These are phyloP conservation scores for Lasiodiplodia gonubiensis DNA, from an alignment of 2,329 filamentous ascomycete genomes.

Conservation along the genomic window DNA sequence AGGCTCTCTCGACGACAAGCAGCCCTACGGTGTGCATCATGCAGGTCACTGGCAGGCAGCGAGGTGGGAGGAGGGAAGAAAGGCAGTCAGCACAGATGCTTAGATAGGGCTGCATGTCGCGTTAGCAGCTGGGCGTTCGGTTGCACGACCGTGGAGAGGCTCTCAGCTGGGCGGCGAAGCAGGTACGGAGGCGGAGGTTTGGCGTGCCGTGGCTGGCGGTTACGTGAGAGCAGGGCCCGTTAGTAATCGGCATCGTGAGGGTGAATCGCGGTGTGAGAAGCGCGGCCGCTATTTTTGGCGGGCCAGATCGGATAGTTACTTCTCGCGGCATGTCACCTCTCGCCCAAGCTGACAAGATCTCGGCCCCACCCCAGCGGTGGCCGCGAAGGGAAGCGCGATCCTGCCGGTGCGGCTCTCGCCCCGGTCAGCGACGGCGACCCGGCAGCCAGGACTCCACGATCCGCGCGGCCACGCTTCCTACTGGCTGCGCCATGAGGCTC, in stretches of 20 bases:
- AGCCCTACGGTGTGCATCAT: conserved; percentile 29
- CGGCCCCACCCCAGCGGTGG: conserved; percentile 15
- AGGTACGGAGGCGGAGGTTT: conserved; percentile 24
- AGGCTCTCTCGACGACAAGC: conserved; percentile 13
- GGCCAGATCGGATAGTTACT: neutral
- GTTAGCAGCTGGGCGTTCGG: conserved; percentile 22
- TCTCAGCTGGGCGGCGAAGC: conserved; percentile 17
- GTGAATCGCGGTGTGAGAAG: conserved; percentile 18
- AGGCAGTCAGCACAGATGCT: conserved; percentile 26
- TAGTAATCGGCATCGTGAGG: conserved; percentile 11
- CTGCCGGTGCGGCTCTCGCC: neutral
- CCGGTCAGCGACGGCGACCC: neutral
- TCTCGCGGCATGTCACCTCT: conserved; percentile 15
- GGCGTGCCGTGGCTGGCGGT: conserved; percentile 16
- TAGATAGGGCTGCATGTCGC: conserved; percentile 28
- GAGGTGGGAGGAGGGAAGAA: conserved; percentile 14
- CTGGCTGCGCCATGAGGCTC: conserved; percentile 22
- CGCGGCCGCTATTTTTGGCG: conserved; percentile 19
- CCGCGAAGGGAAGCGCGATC: conserved; percentile 12
- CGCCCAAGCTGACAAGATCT: neutral
- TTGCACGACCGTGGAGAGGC: conserved; percentile 24
- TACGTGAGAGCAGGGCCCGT: conserved; percentile 23
- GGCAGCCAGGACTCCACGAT: conserved; percentile 3
- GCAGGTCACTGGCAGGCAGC: conserved; percentile 25
- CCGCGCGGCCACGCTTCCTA: conserved; percentile 24